These are phyloP conservation scores for Olyra latifolia DNA, from an alignment of 176 grass and related monocot species.

Conservation along the genomic window DNA sequence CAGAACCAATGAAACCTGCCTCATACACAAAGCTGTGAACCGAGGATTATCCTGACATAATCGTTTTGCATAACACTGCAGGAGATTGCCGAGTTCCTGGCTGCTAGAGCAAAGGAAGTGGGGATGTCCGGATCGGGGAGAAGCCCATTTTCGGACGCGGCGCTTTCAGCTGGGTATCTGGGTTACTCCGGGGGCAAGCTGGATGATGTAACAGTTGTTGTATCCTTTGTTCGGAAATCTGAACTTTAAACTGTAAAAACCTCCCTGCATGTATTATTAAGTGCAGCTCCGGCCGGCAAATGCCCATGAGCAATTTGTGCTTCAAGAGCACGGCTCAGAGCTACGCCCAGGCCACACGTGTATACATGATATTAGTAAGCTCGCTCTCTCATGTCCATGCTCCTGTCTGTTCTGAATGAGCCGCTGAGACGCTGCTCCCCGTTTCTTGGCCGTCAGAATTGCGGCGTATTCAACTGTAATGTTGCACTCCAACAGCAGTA, in stretches of 20 bases:
- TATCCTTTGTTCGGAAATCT: constrained; percentile 78
- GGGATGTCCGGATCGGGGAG: constrained; percentile 53
- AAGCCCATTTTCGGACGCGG: constrained; percentile 86
- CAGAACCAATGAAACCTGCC: not conserved
- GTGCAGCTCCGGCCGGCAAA: constrained; percentile 22
- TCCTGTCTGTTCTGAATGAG: not conserved
- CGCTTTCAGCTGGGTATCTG: constrained; percentile 62
- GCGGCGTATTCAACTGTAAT: not conserved
- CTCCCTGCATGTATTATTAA: not conserved
- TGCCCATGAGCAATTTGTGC: not conserved
- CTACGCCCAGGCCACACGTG: not conserved
- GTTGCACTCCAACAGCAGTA: not conserved
- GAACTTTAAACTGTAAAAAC: constrained; percentile 33
- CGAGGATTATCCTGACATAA: not conserved
- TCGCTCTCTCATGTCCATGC: not conserved
- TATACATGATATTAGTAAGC: not conserved
- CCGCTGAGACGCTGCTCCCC: not conserved
- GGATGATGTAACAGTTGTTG: constrained; percentile 86
- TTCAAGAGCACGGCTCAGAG: not conserved
- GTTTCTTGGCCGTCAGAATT: not conserved
- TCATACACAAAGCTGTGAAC: not conserved
- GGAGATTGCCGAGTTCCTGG: constrained; percentile 70
- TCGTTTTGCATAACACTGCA: constrained; percentile 20
- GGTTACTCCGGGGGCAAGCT: constrained; percentile 86
- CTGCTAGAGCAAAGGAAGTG: constrained; percentile 66